A percentile compares a stretch with the other conserved stretches of the same genome.
Evolutionary conservation across 306 rosid genomes (phyloP).

Genomic region (Inga leiocalycina): DNA sequence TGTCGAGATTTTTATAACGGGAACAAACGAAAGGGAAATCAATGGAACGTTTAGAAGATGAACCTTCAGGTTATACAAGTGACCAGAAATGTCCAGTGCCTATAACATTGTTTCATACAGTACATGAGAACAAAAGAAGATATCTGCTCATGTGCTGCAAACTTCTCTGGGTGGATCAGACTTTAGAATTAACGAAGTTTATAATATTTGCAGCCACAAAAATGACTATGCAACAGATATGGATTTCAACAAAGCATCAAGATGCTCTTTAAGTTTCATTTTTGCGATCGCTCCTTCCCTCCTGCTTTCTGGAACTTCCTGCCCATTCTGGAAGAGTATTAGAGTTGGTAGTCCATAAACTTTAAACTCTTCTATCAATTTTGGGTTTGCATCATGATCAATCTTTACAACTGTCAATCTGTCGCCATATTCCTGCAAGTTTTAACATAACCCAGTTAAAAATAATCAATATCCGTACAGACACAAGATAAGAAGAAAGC

Average conservation of each 20-base stretch:
- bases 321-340: conserved; percentile 76
- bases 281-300: conserved; percentile 90
- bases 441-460: background rate
- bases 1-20: background rate
- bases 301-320: conserved; percentile 80
- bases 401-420: conserved; percentile 73
- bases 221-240: conserved; percentile 53
- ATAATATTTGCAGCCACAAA: background rate
- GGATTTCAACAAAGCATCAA: conserved; percentile 69
- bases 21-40: background rate
- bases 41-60: conserved; percentile 15
- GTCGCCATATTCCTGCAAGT: conserved; percentile 75
- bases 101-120: conserved; percentile 19
- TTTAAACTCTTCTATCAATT: conserved; percentile 67
- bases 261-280: conserved; percentile 67
- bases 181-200: background rate
- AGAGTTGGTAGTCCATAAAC: conserved; percentile 82
- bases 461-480: conserved; percentile 15
- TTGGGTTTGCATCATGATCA: conserved; percentile 85
- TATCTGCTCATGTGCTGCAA: conserved; percentile 10
- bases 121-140: conserved; percentile 25
- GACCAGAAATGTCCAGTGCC: conserved; percentile 19
- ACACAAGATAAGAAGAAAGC: conserved; percentile 1
- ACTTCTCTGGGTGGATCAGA: conserved; percentile 23
- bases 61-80: conserved; percentile 28